Evolutionary conservation across 2,329 filamentous ascomycete genomes (phyloP).

Genomic region (Monilinia aucupariae): DNA sequence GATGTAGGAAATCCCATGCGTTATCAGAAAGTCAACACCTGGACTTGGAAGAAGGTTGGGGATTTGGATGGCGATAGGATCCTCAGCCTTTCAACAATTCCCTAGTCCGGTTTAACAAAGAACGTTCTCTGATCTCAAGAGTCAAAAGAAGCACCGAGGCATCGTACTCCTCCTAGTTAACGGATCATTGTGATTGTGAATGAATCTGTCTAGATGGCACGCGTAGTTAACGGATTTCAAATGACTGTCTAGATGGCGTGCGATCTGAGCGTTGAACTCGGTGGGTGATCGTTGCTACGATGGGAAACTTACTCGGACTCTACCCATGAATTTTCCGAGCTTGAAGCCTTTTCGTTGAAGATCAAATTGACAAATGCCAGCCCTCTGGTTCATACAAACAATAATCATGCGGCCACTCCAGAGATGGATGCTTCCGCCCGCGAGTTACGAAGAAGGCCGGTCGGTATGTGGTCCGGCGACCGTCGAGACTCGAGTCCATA

Average conservation of each 20-base stretch:
- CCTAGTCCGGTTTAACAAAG: not conserved
- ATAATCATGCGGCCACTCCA: not conserved
- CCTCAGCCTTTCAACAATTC: not conserved
- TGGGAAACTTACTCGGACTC: slow-evolving; percentile 5
- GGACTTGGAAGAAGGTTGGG: not conserved
- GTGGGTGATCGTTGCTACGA: slow-evolving; percentile 4
- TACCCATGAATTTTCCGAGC: not conserved
- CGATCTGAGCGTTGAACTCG: slow-evolving; percentile 11
- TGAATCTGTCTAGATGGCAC: not conserved
- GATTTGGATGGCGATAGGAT: not conserved
- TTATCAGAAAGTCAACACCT: not conserved
- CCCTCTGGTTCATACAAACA: not conserved
- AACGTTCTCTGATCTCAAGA: not conserved
- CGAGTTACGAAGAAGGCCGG: slow-evolving; percentile 2
- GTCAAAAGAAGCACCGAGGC: not conserved
- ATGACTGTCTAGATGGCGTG: not conserved
- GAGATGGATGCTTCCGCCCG: not conserved
- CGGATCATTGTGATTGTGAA: not conserved
- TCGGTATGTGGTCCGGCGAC: not conserved
- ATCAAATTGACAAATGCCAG: not conserved
- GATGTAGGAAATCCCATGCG: slow-evolving; percentile 2
- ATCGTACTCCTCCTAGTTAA: not conserved
- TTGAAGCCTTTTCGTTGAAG: not conserved
- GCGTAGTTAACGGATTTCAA: not conserved
- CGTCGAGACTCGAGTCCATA: not conserved